A percentile compares a stretch with the other conserved stretches of the same genome.
Evolutionary conservation across 2,329 filamentous ascomycete genomes (phyloP).

Genomic region (Zasmidium angulare): DNA sequence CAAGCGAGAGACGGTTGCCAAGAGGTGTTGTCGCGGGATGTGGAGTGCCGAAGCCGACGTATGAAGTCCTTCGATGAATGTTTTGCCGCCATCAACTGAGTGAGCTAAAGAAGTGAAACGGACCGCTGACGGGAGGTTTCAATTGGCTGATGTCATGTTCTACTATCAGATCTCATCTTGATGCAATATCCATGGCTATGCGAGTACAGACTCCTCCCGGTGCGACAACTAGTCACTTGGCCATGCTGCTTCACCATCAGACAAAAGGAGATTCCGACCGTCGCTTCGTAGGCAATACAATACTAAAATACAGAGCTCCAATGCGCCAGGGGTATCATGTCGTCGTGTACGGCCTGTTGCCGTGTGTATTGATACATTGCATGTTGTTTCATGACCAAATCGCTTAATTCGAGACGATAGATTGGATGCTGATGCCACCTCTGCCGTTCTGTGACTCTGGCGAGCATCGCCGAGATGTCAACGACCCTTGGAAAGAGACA

Average conservation of each 20-base stretch:
- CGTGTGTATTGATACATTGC: neutral
- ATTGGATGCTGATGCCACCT: constrained; percentile 33
- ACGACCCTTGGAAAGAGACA: constrained; percentile 7
- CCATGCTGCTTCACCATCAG: neutral
- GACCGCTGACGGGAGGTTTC: no score
- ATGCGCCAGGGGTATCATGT: neutral
- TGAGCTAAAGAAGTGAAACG: no score
- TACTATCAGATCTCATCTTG: no score
- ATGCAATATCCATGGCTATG: neutral
- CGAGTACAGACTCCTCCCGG: neutral
- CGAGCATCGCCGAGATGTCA: constrained; percentile 21
- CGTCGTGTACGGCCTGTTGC: neutral
- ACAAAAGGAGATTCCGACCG: neutral
- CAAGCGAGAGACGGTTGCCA: neutral
- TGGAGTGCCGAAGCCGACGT: neutral
- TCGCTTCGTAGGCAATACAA: neutral
- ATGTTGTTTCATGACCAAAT: neutral
- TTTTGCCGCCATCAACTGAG: no score
- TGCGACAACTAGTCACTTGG: neutral
- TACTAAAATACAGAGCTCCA: neutral
- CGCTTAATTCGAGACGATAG: constrained; percentile 27
- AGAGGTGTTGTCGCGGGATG: neutral
- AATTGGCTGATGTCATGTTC: no score
- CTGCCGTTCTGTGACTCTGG: constrained; percentile 26
- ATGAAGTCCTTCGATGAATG: no score